Evolutionary conservation across 2,329 filamentous ascomycete species (phyloP), one percentile per base, ranked within the genome.

Genomic region (Aureobasidium musti): DNA sequence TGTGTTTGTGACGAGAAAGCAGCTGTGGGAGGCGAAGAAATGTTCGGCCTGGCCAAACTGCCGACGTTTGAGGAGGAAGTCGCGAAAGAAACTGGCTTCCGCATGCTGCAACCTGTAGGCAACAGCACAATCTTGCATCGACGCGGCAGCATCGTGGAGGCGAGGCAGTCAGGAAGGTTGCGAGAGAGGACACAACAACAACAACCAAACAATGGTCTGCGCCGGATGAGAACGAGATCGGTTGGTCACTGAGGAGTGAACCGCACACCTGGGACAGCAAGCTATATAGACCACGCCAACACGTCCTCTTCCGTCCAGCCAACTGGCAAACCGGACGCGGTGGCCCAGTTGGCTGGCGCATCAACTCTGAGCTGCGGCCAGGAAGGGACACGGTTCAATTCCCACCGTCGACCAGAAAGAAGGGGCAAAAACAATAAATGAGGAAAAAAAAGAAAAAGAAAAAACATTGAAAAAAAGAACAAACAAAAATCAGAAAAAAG

Each of bases 1-100:
- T 69, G 68, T 33, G 21, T 35, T 14, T 69, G 68, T 43, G 60
- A 64, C 21, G 59, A 64, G 8, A 53, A 67, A 5, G 26, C 33
- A 13, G 41, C 45, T 2, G 11, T 59, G 2, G 33, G 21, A n/a
- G 45, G 64, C 7, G 64, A 66, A 49, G 50, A 65, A 5, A 28
- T 43, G 17, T 65, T 65, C 19, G 63, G 61, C 3, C 11, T 64
- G 10, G 11, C 49, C 5, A 64, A 13, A 3, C 1, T 7, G 26
- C n/a, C 49, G 1, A 47, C 57, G 0, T 47, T 49, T 5, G 41
- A 61, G 30, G 17, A 47, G 39, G 28, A 61, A 37, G 57, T 61
- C 13, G n/a, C 57, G 1, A 47, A 49, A n/a, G 57, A 61, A 13
- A 41, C 30, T 23, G 57, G 57, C 5, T 61, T 61, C 28, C 35